Evolutionary conservation across 1,139 yeast species (phyloP).

Genomic region (Scheffersomyces quercinus): DNA sequence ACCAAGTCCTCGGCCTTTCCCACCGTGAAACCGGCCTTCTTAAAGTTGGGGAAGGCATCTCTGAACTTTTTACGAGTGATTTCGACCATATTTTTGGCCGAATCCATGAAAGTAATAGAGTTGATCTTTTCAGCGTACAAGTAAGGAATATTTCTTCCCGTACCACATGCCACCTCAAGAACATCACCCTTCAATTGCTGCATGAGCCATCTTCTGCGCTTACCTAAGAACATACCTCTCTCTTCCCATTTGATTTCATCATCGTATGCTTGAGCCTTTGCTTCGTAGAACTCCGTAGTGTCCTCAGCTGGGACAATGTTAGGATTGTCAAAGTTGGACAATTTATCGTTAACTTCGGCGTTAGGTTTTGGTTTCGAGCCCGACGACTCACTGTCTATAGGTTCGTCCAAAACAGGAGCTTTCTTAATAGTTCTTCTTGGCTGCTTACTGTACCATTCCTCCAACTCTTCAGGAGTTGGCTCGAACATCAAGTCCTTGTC

Average conservation of each 20-base stretch:
- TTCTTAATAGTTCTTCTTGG: constrained; percentile 24
- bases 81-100: constrained; percentile 83
- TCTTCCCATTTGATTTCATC: constrained; percentile 86
- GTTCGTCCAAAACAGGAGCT: constrained; percentile 29
- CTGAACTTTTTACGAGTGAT: constrained; percentile 76
- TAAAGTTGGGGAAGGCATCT: constrained; percentile 61
- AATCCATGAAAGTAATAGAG: constrained; percentile 82
- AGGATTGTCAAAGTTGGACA: constrained; percentile 34
- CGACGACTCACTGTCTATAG: constrained; percentile 11
- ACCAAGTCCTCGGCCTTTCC: constrained; percentile 90
- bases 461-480: constrained; percentile 53
- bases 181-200: constrained; percentile 82
- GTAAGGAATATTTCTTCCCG: constrained; percentile 88
- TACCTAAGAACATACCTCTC: constrained; percentile 75
- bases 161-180: constrained; percentile 92
- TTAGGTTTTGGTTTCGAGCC: constrained; percentile 14
- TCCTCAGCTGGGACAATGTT: constrained; percentile 68
- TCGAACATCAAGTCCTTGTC: constrained; percentile 48
- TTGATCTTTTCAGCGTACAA: constrained; percentile 58
- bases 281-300: constrained; percentile 80
- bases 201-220: constrained; percentile 83
- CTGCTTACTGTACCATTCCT: constrained; percentile 45
- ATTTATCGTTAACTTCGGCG: constrained; percentile 5
- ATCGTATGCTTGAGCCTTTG: constrained; percentile 80
- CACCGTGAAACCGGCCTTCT: constrained; percentile 79